These are phyloP conservation scores for Saccharomycopsis malanga DNA, from an alignment of 805 yeast species.

Conservation along the genomic window DNA sequence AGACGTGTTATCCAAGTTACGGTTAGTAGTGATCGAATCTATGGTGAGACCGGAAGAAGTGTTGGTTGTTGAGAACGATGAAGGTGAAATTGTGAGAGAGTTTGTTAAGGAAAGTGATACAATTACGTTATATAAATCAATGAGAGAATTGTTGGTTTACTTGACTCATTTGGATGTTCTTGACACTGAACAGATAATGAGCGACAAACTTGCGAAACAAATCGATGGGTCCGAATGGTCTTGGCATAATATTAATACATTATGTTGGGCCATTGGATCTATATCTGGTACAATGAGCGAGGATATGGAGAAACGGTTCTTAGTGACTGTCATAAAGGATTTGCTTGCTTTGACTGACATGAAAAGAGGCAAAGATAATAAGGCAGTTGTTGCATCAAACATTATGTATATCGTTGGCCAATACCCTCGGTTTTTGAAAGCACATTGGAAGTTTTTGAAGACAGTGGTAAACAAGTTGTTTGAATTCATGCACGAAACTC, in stretches of 20 bases:
- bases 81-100: slow-evolving; percentile 97
- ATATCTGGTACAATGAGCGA: slow-evolving; percentile 98
- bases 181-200: slow-evolving; percentile 92
- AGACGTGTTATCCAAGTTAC: slow-evolving; percentile 69
- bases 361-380: slow-evolving; percentile 96
- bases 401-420: slow-evolving; percentile 99
- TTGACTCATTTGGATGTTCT: slow-evolving; percentile 91
- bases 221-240: slow-evolving; percentile 98
- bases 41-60: slow-evolving; percentile 99
- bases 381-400: slow-evolving; percentile 99
- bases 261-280: slow-evolving; percentile 99
- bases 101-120: slow-evolving; percentile 96
- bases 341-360: slow-evolving; percentile 85
- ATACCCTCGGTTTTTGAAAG: slow-evolving; percentile 93
- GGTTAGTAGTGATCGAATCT: slow-evolving; percentile 90
- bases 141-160: slow-evolving; percentile 93
- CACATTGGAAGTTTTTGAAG: slow-evolving; percentile 96
- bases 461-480: slow-evolving; percentile 93
- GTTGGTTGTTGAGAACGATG: slow-evolving; percentile 93
- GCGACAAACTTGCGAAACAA: slow-evolving; percentile 82
- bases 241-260: slow-evolving; percentile 94
- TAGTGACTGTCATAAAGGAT: slow-evolving; percentile 90
- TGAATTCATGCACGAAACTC: slow-evolving; percentile 99
- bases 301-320: slow-evolving; percentile 90
- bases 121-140: slow-evolving; percentile 86